Evolutionary conservation across 2,329 filamentous ascomycete species (phyloP).

Genomic region (Chaetomium olivaceum): DNA sequence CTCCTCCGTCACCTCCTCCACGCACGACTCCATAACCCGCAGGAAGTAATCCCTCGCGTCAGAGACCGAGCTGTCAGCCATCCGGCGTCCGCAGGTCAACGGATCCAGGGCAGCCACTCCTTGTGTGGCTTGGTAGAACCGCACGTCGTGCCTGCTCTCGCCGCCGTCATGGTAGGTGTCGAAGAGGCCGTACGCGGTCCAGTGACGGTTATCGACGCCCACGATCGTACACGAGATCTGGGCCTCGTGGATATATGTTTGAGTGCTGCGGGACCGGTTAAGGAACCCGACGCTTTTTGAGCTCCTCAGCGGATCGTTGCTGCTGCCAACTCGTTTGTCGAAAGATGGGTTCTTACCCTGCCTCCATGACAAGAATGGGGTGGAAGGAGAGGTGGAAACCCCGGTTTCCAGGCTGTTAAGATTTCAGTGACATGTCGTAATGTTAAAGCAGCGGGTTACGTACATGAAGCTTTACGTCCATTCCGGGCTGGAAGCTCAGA

Average conservation of each 20-base stretch:
- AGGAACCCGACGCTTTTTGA: not conserved
- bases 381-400: conserved; percentile 25
- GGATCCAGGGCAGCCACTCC: conserved; percentile 14
- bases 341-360: not conserved
- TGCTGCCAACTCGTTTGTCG: not conserved
- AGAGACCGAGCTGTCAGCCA: conserved; percentile 5
- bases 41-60: conserved; percentile 25
- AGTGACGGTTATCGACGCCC: conserved; percentile 23
- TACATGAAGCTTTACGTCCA: not conserved
- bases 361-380: conserved; percentile 20
- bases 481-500: not conserved
- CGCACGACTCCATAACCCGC: conserved; percentile 11
- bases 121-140: conserved; percentile 10
- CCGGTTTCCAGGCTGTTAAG: conserved; percentile 10
- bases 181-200: conserved; percentile 27
- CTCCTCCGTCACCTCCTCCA: conserved; percentile 17
- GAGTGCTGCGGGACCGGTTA: not conserved
- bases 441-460: not conserved
- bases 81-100: conserved; percentile 15
- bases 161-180: conserved; percentile 28
- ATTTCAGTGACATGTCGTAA: not conserved
- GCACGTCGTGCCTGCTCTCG: conserved; percentile 20
- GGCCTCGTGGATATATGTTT: conserved; percentile 21
- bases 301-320: not conserved
- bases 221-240: conserved; percentile 26